These are phyloP conservation scores for Orobanche coerulescens DNA, from an alignment of 257 asterid genomes.

Conservation along the genomic window DNA sequence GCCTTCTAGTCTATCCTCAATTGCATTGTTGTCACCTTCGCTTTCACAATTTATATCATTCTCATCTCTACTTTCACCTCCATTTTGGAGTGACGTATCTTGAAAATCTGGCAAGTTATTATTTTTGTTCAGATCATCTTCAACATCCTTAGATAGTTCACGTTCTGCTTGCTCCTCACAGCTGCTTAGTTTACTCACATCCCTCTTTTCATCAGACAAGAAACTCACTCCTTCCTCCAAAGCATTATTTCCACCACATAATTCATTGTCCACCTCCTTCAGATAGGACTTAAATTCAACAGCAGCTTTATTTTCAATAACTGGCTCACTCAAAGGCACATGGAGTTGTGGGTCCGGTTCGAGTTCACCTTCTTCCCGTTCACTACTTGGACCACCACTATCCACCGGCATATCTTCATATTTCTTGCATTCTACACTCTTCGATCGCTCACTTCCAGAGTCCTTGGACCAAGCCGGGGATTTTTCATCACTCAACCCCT, in stretches of 20 bases:
- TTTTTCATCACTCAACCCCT: conserved; percentile 47
- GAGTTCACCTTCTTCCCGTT: conserved; percentile 94
- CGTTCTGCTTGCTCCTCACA: conserved; percentile 35
- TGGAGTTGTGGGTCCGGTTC: conserved; percentile 76
- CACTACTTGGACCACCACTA: conserved; percentile 60
- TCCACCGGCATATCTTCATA: conserved; percentile 57
- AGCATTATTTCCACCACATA: conserved; percentile 23
- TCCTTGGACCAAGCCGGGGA: conserved; percentile 96
- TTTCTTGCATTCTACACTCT: conserved; percentile 68
- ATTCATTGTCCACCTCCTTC: conserved; percentile 30
- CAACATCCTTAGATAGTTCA: conserved; percentile 31
- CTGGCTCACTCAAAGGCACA: conserved; percentile 30
- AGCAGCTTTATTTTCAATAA: conserved; percentile 37
- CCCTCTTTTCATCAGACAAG: conserved; percentile 29
- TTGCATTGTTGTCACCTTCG: conserved; percentile 29
- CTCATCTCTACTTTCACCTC: conserved; percentile 28
- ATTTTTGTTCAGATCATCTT: conserved; percentile 24
- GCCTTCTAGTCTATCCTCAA: conserved; percentile 28
- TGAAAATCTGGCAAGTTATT: conserved; percentile 32
- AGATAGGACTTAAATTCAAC: conserved; percentile 28
- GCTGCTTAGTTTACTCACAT: conserved; percentile 25
- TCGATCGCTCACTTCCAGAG: conserved; percentile 85
- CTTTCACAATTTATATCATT: conserved; percentile 29
- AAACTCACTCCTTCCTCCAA: conserved; percentile 24
- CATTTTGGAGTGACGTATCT: conserved; percentile 28